Percentiles rank a stretch among this genome's conserved stretches.
Evolutionary conservation across 805 yeast species (phyloP).

Genomic region (Kodamaea jinghongensis): DNA sequence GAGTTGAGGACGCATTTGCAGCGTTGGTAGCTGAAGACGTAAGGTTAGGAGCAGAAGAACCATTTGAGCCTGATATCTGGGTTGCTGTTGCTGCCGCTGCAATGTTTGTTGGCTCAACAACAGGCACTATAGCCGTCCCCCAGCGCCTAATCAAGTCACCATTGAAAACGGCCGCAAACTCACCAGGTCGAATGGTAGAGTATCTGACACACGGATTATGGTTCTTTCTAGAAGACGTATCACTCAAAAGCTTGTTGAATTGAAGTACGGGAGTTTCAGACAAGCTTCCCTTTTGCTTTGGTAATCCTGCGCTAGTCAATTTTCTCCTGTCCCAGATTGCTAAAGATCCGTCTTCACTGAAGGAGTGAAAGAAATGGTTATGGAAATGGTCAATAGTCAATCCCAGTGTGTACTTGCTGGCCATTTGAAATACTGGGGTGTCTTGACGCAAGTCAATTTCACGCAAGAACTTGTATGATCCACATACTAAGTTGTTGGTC

Average conservation of each 20-base stretch:
- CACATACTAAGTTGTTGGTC: constrained; percentile 56
- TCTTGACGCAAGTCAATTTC: constrained; percentile 72
- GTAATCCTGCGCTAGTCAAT: constrained; percentile 31
- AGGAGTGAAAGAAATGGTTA: constrained; percentile 65
- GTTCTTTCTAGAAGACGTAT: constrained; percentile 52
- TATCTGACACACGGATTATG: constrained; percentile 66
- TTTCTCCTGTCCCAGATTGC: constrained; percentile 81
- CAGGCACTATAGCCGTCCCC: constrained; percentile 63
- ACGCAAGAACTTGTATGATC: constrained; percentile 72
- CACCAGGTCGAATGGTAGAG: constrained; percentile 64
- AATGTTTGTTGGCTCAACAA: constrained; percentile 12
- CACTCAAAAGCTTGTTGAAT: constrained; percentile 61
- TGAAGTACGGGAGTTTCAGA: constrained; percentile 56
- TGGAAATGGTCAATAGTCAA: constrained; percentile 69
- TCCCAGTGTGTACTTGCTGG: constrained; percentile 70
- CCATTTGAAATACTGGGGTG: constrained; percentile 66
- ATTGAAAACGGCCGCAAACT: constrained; percentile 74
- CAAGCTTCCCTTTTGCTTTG: constrained; percentile 16
- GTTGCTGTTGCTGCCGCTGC: background rate
- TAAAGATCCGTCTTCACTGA: constrained; percentile 79
- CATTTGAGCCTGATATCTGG: background rate
- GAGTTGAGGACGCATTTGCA: background rate
- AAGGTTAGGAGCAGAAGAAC: background rate
- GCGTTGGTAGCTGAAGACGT: constrained; percentile 1
- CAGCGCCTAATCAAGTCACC: constrained; percentile 79